Evolutionary conservation across 352 stramenopile species (phyloP), one percentile per base, ranked within the genome.

Genomic region (Phytophthora cactorum): DNA sequence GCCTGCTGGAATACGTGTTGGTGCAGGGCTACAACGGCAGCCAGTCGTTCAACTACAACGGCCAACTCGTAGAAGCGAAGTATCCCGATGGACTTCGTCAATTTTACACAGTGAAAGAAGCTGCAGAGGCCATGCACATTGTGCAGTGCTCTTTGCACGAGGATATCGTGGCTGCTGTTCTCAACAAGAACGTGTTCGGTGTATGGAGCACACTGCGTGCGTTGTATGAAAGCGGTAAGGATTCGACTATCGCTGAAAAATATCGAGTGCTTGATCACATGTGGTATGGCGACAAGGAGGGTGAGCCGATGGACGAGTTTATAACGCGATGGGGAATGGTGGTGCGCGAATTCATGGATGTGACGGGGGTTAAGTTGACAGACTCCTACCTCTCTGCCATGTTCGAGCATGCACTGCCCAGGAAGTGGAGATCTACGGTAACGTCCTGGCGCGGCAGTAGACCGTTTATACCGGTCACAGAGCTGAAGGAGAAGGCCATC

Each of bases 171-270:
- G 43, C 66, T 36, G 60, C 57, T 11, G 64, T 78, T 36, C 17
- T 71, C 12, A 62, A 59, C 41, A 76, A 66, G 59, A 77, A 63
- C 34, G 67, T 74, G 11, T 77, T 58, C 41, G 68, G 77, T 51
- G 67, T 56, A 31, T 79, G 72, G 72, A 38, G 29, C 2, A 68
- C 34, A 28, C 59, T 78, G 31, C 59, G 57, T 36, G 58, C 53
- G 22, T 53, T 71, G 22, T 70, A 74, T 55, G 58, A 50, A 6
- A 52, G 52, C 22, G 50, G 34, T 5, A 43, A 22, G 41, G 31
- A 29, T 2, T 15, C 22, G 5, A 11, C 14, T 36, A 56, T 75
- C 25, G 65, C 68, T 38, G 54, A 51, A n/a, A 60, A 68, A 52
- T 61, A 78, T n/a, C 70, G 70, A 6, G 54, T 66, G 15, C 15